These are phyloP conservation scores for Termitomyces sp. DNA, from an alignment of 768 basidiomycete species.

Conservation along the genomic window DNA sequence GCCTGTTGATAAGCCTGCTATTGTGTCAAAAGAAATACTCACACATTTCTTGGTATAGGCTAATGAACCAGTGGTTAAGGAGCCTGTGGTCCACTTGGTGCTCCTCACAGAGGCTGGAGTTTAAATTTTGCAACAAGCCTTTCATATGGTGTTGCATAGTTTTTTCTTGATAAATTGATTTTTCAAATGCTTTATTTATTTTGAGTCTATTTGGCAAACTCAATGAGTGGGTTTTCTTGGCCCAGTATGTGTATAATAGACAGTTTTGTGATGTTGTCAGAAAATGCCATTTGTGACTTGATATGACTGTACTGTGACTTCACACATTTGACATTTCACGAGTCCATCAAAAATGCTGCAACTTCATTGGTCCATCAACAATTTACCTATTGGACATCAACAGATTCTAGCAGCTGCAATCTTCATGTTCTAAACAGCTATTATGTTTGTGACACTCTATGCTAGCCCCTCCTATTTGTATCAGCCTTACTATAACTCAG, in stretches of 20 bases:
- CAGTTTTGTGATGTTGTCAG: not conserved
- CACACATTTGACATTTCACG: not conserved
- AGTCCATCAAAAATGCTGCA: not conserved
- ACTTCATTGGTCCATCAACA: not conserved
- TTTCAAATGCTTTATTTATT: too few species aligned
- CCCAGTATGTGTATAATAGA: not conserved
- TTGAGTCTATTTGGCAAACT: not conserved
- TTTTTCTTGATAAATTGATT: too few species aligned
- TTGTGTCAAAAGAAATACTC: too few species aligned
- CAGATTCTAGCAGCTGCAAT: not conserved
- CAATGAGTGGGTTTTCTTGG: not conserved
- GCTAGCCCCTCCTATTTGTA: not conserved
- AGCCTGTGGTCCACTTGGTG: too few species aligned
- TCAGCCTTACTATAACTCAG: too few species aligned
- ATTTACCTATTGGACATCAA: not conserved
- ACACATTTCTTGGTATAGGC: too few species aligned
- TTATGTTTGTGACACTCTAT: not conserved
- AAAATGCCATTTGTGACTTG: not conserved
- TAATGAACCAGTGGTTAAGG: too few species aligned
- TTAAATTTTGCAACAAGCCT: too few species aligned
- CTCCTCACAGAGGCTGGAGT: too few species aligned
- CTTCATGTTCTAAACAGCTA: not conserved
- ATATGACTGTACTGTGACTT: not conserved
- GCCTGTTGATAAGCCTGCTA: too few species aligned
- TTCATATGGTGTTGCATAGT: too few species aligned